phyloP scores from a whole-genome alignment of 441 rosid genomes.

The Erysimum pusillum region DNA sequence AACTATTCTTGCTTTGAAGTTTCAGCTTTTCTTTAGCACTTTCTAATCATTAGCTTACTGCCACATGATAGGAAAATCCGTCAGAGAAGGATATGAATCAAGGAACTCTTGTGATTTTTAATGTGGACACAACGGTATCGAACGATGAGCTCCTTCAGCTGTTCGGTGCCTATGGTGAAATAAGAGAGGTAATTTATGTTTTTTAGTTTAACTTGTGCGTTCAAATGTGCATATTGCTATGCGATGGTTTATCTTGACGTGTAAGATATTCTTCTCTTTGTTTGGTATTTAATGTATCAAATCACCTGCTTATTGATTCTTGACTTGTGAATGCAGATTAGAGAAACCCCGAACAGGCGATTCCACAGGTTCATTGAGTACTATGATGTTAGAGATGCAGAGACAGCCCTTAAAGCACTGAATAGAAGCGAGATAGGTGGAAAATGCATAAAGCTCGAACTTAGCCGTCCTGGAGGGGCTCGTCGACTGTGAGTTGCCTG shows the following conservation, averaged over 20 bases:
- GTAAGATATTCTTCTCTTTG: neutral
- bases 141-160: constrained; percentile 81
- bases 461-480: constrained; percentile 93
- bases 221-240: constrained; percentile 10
- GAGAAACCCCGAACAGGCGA: constrained; percentile 86
- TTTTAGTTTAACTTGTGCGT: neutral
- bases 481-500: constrained; percentile 72
- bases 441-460: constrained; percentile 92
- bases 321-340: constrained; percentile 61
- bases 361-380: constrained; percentile 90
- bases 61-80: constrained; percentile 75
- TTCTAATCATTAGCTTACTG: constrained; percentile 26
- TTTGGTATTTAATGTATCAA: constrained; percentile 10
- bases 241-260: neutral
- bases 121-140: constrained; percentile 84
- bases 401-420: constrained; percentile 80
- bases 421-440: constrained; percentile 92
- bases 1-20: constrained; percentile 20
- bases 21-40: constrained; percentile 26
- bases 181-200: constrained; percentile 68
- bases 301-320: constrained; percentile 3
- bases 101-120: constrained; percentile 88
- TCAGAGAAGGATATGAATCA: constrained; percentile 90
- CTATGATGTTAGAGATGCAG: constrained; percentile 89
- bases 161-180: constrained; percentile 87